Conservation (phyloP, 192 early-diverging fungal species). For the Coemansia sp. region DNA sequence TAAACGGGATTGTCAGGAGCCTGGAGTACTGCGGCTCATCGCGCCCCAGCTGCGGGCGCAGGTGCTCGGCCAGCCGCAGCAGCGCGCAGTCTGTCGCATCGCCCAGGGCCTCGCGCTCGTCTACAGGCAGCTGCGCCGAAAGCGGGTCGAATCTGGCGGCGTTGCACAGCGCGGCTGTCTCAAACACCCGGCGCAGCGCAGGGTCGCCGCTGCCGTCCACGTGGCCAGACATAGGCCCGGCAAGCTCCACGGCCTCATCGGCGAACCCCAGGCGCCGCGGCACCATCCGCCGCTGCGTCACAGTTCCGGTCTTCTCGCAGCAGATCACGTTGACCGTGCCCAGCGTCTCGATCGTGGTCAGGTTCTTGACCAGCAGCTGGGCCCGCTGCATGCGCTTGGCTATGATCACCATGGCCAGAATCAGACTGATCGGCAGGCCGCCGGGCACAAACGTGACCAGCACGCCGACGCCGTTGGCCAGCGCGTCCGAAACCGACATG, state of each 20-base stretch:
- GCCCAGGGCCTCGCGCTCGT: conserved; percentile 62
- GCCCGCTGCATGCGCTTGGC: conserved; percentile 69
- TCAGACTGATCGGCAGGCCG: conserved; percentile 75
- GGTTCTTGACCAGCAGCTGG: conserved; percentile 72
- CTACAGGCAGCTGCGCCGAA: conserved; percentile 47
- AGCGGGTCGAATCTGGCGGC: conserved; percentile 59
- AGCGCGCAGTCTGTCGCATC: conserved; percentile 87
- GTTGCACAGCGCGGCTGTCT: conserved; percentile 61
- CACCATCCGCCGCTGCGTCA: conserved; percentile 77
- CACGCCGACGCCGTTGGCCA: conserved; percentile 59
- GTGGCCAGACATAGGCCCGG: neutral
- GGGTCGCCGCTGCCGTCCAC: neutral
- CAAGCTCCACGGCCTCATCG: neutral
- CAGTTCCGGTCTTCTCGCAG: conserved; percentile 92
- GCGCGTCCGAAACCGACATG: conserved; percentile 48
- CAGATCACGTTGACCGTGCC: conserved; percentile 70
- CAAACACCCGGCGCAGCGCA: conserved; percentile 36
- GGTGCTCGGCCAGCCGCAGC: conserved; percentile 59
- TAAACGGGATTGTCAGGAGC: conserved; percentile 64
- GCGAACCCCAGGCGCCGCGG: conserved; percentile 31
- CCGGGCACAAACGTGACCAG: conserved; percentile 76
- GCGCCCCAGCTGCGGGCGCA: conserved; percentile 7
- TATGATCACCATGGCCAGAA: conserved; percentile 70
- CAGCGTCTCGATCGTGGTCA: conserved; percentile 85
- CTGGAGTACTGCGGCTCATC: conserved; percentile 4